Conservation (phyloP, 2,329 filamentous ascomycete species). For the Balansia obtecta region DNA sequence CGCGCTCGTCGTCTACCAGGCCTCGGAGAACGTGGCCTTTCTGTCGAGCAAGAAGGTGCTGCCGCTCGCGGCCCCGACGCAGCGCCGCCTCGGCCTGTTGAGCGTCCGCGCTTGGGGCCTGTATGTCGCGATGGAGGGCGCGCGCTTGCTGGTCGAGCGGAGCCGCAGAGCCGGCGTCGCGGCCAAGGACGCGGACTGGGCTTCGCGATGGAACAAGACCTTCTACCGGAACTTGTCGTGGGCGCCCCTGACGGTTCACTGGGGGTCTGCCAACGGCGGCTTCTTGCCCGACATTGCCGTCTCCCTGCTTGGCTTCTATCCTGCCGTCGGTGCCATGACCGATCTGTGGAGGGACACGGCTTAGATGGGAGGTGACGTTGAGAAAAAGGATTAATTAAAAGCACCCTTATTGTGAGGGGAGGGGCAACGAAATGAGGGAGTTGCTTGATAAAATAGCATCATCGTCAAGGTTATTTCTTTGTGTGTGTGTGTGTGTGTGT, state of each 20-base stretch:
- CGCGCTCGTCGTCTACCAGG: conserved; percentile 59
- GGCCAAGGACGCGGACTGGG: conserved; percentile 28
- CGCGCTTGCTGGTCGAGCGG: conserved; percentile 43
- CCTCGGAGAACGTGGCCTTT: conserved; percentile 73
- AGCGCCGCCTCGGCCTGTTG: conserved; percentile 53
- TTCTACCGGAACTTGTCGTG: conserved; percentile 61
- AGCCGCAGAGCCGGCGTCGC: conserved; percentile 24
- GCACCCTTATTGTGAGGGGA: no score
- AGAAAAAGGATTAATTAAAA: no score
- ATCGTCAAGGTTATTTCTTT: not conserved
- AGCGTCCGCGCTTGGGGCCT: conserved; percentile 70
- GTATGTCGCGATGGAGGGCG: conserved; percentile 66
- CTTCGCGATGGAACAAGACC: conserved; percentile 47
- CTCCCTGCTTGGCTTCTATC: conserved; percentile 30
- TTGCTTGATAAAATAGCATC: no score
- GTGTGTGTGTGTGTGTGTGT: no score
- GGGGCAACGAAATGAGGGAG: no score
- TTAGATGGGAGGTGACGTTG: no score
- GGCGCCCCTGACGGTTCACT: conserved; percentile 75
- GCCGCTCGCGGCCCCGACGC: conserved; percentile 39
- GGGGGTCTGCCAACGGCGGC: conserved; percentile 55
- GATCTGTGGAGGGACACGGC: conserved; percentile 31
- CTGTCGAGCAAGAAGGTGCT: conserved; percentile 63
- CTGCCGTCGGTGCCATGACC: conserved; percentile 31
- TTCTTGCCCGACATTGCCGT: conserved; percentile 28